Evolutionary conservation across 176 grass and related monocot species (phyloP).

Genomic region (Oryza meridionalis): DNA sequence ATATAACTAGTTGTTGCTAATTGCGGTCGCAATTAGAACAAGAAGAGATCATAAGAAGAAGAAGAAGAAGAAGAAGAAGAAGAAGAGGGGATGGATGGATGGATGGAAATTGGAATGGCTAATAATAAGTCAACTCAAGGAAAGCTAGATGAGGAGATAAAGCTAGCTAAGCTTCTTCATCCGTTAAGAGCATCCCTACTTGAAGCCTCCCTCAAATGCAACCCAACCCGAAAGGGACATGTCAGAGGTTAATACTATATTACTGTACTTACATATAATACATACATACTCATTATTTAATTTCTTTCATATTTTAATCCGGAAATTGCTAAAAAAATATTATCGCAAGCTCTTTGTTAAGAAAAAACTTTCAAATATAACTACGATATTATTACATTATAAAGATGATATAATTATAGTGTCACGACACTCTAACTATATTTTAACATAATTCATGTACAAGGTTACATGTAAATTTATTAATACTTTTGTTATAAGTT

Average conservation of each 20-base stretch:
- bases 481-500: too few relatives aligned
- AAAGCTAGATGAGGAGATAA: not conserved
- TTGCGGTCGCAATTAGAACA: not conserved
- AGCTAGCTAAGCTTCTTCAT: too few relatives aligned
- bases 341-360: too few relatives aligned
- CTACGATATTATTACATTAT: too few relatives aligned
- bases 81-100: not conserved
- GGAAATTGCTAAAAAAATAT: too few relatives aligned
- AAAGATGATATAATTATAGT: too few relatives aligned
- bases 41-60: too few relatives aligned
- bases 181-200: constrained; percentile 69
- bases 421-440: too few relatives aligned
- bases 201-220: constrained; percentile 79
- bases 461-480: too few relatives aligned
- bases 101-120: not conserved
- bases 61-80: too few relatives aligned
- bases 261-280: not conserved
- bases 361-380: too few relatives aligned
- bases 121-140: not conserved
- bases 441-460: too few relatives aligned
- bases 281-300: not conserved
- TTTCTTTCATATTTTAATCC: not conserved
- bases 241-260: not conserved
- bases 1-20: not conserved
- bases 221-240: constrained; percentile 54